Evolutionary conservation across 2,329 filamentous ascomycete species (phyloP), one percentile per base, ranked within the genome.

Genomic region (Apiospora hydei): DNA sequence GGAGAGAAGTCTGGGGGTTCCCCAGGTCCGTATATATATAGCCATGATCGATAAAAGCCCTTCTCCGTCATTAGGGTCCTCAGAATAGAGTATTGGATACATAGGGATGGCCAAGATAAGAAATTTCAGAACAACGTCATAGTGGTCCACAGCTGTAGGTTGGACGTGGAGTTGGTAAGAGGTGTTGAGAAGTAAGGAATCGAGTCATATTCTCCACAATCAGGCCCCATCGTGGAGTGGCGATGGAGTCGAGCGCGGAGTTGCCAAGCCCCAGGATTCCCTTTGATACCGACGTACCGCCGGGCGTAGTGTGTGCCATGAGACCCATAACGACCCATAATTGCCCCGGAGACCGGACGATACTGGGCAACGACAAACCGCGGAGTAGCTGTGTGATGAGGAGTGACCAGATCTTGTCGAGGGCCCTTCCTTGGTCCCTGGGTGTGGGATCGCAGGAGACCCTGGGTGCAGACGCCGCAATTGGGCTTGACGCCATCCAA

Each of bases 21-120:
- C 68, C 68, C 68, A 69, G 68, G 47, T 43, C 68, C 68, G 46
- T 41, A 38, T 49, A 69, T 69, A 69, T 69, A 69, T 69, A 69
- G 68, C 46, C 68, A 57, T 41, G 24, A 13, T 38, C 24, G 44
- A 49, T 34, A 18, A 38, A 46, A 16, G 10, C 8, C 30, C 68
- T 18, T 34, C 30, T 11, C 26, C n/a, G 34, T 69, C 68, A 26
- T 43, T 38, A 30, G 68, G 68, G 68, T 44, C 68, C 68, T 69
- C 68, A 26, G 16, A n/a, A 43, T 69, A 26, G 26, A 51, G 68
- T 51, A 53, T 69, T 34, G 53, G 26, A 38, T 38, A 61, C 53
- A 61, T 34, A 38, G 47, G 68, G 16, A 51, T 18, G 18, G 68
- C 47, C 68, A 53, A 51, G 68, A 69, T 69, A 57, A 51, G 68